A percentile compares a stretch with the other conserved stretches of the same genome.
Conservation (phyloP, 148 eudicot species). For the Nyssa sinensis region DNA sequence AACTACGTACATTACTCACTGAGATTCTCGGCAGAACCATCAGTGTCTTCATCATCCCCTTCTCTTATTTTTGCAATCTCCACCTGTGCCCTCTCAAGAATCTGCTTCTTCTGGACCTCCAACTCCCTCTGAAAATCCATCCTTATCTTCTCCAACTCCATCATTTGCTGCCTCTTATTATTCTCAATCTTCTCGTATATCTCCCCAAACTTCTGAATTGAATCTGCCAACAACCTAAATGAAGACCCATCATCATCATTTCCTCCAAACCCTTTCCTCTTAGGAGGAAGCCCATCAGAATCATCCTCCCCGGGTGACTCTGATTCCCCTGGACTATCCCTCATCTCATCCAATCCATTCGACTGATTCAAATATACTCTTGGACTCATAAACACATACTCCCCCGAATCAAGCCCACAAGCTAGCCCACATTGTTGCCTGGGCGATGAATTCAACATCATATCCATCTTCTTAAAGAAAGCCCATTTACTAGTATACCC, state of each 20-base stretch:
- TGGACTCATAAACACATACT: constrained; percentile 91
- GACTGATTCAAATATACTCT: constrained; percentile 72
- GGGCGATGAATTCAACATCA: constrained; percentile 53
- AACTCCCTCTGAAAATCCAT: constrained; percentile 76
- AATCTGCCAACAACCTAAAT: constrained; percentile 69
- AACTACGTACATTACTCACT: constrained; percentile 42
- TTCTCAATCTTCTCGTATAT: constrained; percentile 91
- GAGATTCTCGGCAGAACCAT: constrained; percentile 49
- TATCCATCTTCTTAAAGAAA: constrained; percentile 71
- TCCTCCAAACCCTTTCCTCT: too few species aligned
- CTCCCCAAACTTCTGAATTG: constrained; percentile 79
- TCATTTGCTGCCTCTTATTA: constrained; percentile 84
- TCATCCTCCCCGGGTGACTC: constrained; percentile 52
- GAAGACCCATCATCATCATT: constrained; percentile 46
- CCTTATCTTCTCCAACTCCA: constrained; percentile 88
- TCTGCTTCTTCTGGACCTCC: constrained; percentile 86
- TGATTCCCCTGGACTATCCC: constrained; percentile 85
- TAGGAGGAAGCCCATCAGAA: constrained; percentile 13
- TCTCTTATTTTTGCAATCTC: constrained; percentile 67
- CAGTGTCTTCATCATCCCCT: constrained; percentile 40
- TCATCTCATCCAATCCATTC: constrained; percentile 85
- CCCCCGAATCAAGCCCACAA: constrained; percentile 94
- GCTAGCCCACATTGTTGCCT: constrained; percentile 65
- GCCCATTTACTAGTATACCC: constrained; percentile 68
- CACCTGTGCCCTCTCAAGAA: constrained; percentile 67